These are phyloP conservation scores for Fragaria ananassa DNA, from an alignment of 306 rosid genomes.

Conservation along the genomic window DNA sequence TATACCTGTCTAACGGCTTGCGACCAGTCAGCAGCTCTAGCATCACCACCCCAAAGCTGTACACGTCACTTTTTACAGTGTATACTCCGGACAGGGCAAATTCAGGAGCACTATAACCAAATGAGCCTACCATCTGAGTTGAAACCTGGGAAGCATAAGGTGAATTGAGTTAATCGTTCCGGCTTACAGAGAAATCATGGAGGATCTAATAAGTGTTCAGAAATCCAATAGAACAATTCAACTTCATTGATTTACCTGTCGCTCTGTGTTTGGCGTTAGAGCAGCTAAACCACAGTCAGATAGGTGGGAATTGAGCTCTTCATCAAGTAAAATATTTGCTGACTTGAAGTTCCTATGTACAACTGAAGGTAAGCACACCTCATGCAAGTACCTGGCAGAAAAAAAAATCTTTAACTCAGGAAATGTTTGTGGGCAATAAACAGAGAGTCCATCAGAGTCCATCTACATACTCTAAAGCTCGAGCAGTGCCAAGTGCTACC, in stretches of 20 bases:
- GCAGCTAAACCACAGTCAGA: slow-evolving; percentile 90
- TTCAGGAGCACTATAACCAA: slow-evolving; percentile 98
- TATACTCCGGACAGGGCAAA: slow-evolving; percentile 88
- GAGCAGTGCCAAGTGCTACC: slow-evolving; percentile 94
- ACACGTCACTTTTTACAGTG: slow-evolving; percentile 96
- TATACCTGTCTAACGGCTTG: slow-evolving; percentile 91
- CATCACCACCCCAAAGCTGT: slow-evolving; percentile 99
- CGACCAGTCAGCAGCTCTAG: slow-evolving; percentile 91
- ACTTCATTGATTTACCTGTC: slow-evolving; percentile 43
- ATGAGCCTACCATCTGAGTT: slow-evolving; percentile 94
- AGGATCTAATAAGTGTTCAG: slow-evolving; percentile 10
- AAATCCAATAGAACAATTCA: slow-evolving; percentile 7
- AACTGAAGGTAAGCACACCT: slow-evolving; percentile 92
- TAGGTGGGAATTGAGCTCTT: slow-evolving; percentile 87
- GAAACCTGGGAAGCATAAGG: slow-evolving; percentile 61
- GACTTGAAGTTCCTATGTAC: slow-evolving; percentile 98
- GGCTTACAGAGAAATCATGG: slow-evolving; percentile 9
- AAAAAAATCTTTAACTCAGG: slow-evolving; percentile 14
- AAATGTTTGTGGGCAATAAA: slow-evolving; percentile 3
- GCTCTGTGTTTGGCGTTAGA: slow-evolving; percentile 81
- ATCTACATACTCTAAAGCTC: slow-evolving; percentile 89
- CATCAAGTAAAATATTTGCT: slow-evolving; percentile 90
- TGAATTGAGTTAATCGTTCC: slow-evolving; percentile 10
- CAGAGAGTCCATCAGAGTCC: not conserved
- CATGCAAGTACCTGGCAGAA: slow-evolving; percentile 86